A percentile compares a stretch with the other conserved stretches of the same genome.
phyloP scores from a whole-genome alignment of 2,329 filamentous ascomycete genomes.

The Zasmidium angulare region DNA sequence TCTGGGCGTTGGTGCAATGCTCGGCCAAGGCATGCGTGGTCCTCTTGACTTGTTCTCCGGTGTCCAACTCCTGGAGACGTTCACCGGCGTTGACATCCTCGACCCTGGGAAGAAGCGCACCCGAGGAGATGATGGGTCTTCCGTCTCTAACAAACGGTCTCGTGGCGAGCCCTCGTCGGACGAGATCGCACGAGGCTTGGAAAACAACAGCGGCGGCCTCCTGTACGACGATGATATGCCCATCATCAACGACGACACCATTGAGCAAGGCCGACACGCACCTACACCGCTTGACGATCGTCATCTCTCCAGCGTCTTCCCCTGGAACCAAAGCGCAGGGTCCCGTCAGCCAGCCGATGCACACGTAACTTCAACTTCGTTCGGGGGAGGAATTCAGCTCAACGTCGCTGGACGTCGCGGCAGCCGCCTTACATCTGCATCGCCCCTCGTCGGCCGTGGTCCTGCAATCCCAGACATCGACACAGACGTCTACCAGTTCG shows the following conservation, averaged over 20 bases:
- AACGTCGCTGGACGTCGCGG: conserved; percentile 42
- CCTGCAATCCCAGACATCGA: conserved; percentile 1
- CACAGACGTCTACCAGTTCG: conserved; percentile 17
- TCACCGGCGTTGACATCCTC: conserved; percentile 41
- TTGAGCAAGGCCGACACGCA: conserved; percentile 71
- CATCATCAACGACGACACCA: conserved; percentile 39
- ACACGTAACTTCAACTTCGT: conserved; percentile 30
- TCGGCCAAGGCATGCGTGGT: conserved; percentile 45
- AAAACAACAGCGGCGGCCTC: conserved; percentile 7
- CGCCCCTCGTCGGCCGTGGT: conserved; percentile 58
- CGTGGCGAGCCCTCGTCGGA: conserved; percentile 35
- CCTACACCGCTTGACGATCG: conserved; percentile 63
- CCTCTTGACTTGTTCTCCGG: conserved; percentile 63
- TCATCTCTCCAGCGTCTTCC: conserved; percentile 60
- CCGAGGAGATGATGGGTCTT: conserved; percentile 22
- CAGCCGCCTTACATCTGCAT: conserved; percentile 59
- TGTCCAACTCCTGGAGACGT: conserved; percentile 50
- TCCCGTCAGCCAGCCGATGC: conserved; percentile 43
- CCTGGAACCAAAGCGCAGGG: conserved; percentile 58
- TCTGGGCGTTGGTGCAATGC: conserved; percentile 50
- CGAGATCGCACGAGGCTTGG: conserved; percentile 35
- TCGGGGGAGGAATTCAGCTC: conserved; percentile 25
- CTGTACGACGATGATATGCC: conserved; percentile 18
- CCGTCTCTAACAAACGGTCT: conserved; percentile 25
- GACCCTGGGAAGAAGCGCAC: conserved; percentile 28